Percentiles rank a stretch among this genome's conserved stretches.
These are phyloP conservation scores for Fusarium irregulare DNA, from an alignment of 2,329 filamentous ascomycete species.

Conservation along the genomic window DNA sequence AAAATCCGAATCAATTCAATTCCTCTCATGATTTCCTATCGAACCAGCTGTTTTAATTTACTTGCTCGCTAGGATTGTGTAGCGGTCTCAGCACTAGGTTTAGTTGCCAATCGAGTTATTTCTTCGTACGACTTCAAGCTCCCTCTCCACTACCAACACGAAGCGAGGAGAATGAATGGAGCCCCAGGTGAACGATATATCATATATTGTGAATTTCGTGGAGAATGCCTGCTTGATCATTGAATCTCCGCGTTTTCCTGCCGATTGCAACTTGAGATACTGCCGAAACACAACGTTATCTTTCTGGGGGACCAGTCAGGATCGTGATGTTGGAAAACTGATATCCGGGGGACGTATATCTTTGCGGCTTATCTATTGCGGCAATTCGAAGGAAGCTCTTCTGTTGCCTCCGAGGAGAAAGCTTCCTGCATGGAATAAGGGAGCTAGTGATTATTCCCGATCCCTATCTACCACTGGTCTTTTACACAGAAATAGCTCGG, in stretches of 20 bases:
- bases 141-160: not conserved
- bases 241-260: conserved; percentile 7
- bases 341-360: not conserved
- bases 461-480: not conserved
- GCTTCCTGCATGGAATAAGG: conserved; percentile 12
- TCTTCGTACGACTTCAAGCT: conserved; percentile 8
- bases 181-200: not conserved
- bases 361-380: conserved; percentile 33
- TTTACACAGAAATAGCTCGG: conserved; percentile 20
- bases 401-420: conserved; percentile 36
- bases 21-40: not conserved
- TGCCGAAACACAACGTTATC: conserved; percentile 16
- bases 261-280: not conserved
- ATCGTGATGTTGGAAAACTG: conserved; percentile 19
- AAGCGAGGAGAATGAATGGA: not conserved
- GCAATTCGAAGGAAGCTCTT: conserved; percentile 19
- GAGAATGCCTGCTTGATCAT: conserved; percentile 5
- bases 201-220: conserved; percentile 1
- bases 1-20: not conserved
- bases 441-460: conserved; percentile 21
- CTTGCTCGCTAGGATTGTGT: not conserved
- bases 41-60: not conserved
- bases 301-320: conserved; percentile 31
- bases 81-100: not conserved
- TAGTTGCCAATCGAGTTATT: conserved; percentile 23